These are phyloP conservation scores for Fagopyrum tataricum DNA, from an alignment of 148 eudicot species.

Conservation along the genomic window DNA sequence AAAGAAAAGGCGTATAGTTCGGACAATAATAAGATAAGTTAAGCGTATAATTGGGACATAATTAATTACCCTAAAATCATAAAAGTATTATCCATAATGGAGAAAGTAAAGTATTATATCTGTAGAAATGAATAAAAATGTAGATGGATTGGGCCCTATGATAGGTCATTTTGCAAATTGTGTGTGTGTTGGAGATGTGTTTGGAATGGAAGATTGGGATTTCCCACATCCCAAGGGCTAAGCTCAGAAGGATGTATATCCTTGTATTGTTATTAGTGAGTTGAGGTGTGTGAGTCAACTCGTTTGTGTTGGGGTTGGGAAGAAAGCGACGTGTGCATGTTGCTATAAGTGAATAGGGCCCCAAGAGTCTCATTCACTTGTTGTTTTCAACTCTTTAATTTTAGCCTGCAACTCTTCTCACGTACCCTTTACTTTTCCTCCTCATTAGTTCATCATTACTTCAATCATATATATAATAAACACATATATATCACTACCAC, in stretches of 20 bases:
- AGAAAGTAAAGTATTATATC: too few relatives aligned
- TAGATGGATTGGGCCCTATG: background rate
- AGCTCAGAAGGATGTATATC: background rate
- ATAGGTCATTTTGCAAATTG: background rate
- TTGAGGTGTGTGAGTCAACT: background rate
- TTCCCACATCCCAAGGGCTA: background rate
- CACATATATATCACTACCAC: too few relatives aligned
- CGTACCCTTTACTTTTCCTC: background rate
- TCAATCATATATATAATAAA: background rate
- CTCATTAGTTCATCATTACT: background rate
- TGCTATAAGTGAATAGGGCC: constrained; percentile 16
- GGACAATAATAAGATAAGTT: too few relatives aligned
- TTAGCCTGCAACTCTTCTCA: constrained; percentile 1
- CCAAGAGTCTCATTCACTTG: constrained; percentile 43
- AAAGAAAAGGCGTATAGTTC: too few relatives aligned
- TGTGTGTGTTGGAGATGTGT: background rate
- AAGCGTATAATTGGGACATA: too few relatives aligned
- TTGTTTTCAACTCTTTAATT: constrained; percentile 40
- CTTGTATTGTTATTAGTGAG: background rate
- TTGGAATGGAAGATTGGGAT: background rate
- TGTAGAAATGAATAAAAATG: background rate
- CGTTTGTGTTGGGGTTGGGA: background rate
- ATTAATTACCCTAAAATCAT: too few relatives aligned
- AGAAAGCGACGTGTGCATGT: constrained; percentile 87
- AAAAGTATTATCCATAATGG: too few relatives aligned